Percentiles rank a stretch among this genome's conserved stretches.
Evolutionary conservation across 345 rosid genomes (phyloP).

Genomic region (sweet orange (Citrus sinensis)): DNA sequence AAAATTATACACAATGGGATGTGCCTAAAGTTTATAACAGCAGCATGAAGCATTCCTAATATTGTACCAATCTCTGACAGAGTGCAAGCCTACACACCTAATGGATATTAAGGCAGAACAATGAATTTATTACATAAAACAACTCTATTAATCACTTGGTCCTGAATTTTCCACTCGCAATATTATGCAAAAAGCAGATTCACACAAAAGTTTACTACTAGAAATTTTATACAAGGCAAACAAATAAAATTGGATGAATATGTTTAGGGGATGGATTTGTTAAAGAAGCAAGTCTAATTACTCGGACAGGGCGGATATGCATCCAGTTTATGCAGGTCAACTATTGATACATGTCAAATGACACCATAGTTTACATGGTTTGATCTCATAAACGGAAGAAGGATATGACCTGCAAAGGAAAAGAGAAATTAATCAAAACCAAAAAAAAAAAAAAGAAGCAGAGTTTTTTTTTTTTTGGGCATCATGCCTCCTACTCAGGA

Average conservation of each 20-base stretch:
- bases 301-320: not conserved
- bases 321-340: not conserved
- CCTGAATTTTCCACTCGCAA: too few relatives aligned
- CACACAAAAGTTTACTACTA: too few relatives aligned
- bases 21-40: not conserved
- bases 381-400: conserved; percentile 19
- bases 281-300: not conserved
- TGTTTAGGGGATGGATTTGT: too few relatives aligned
- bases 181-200: not conserved
- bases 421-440: not conserved
- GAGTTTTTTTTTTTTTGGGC: too few relatives aligned
- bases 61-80: not conserved
- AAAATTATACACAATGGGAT: too few relatives aligned
- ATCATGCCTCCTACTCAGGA: too few relatives aligned
- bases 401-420: conserved; percentile 92
- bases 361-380: not conserved
- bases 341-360: not conserved
- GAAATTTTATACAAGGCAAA: too few relatives aligned
- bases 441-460: not conserved
- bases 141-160: too few relatives aligned
- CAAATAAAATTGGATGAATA: too few relatives aligned
- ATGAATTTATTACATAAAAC: not conserved
- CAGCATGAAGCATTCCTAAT: not conserved
- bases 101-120: not conserved
- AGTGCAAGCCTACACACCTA: not conserved